Percentiles rank a stretch among this genome's conserved stretches.
Conservation (phyloP, 1,139 yeast genomes). For the Blastobotrys petasosporus region DNA sequence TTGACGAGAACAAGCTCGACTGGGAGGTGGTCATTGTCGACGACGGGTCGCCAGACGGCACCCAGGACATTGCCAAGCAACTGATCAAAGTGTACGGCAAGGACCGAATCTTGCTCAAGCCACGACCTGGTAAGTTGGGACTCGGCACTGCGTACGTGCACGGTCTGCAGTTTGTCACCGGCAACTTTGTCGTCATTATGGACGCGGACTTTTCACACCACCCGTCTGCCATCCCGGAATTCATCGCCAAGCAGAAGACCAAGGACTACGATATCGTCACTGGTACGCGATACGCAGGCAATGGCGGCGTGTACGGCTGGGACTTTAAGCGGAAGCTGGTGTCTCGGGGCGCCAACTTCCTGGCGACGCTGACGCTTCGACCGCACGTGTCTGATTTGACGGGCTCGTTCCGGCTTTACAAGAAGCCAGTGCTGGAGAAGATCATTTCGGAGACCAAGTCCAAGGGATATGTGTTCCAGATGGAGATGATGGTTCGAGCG, state of each 20-base stretch:
- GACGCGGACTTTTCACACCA: conserved; percentile 80
- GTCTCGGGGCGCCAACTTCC: conserved; percentile 75
- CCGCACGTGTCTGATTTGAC: conserved; percentile 74
- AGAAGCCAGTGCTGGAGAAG: conserved; percentile 60
- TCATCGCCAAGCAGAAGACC: conserved; percentile 61
- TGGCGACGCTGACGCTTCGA: conserved; percentile 65
- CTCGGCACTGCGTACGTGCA: conserved; percentile 76
- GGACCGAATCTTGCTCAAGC: conserved; percentile 58
- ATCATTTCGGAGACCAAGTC: conserved; percentile 66
- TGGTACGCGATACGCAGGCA: conserved; percentile 78
- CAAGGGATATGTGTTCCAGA: conserved; percentile 81
- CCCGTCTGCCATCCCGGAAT: conserved; percentile 74
- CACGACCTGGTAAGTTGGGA: conserved; percentile 76
- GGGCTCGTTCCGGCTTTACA: conserved; percentile 73
- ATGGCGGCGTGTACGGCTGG: conserved; percentile 86
- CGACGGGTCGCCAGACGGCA: conserved; percentile 79
- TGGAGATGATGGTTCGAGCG: conserved; percentile 88
- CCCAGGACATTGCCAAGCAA: conserved; percentile 67
- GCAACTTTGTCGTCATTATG: conserved; percentile 75
- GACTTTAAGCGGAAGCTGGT: conserved; percentile 75
- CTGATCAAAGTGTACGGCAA: conserved; percentile 57
- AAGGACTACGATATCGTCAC: conserved; percentile 70
- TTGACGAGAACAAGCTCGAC: conserved; percentile 51
- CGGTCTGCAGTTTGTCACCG: conserved; percentile 66
- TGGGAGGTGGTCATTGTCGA: conserved; percentile 82